Evolutionary conservation across 2,329 filamentous ascomycete genomes (phyloP).

Genomic region (Sclerotinia glacialis): DNA sequence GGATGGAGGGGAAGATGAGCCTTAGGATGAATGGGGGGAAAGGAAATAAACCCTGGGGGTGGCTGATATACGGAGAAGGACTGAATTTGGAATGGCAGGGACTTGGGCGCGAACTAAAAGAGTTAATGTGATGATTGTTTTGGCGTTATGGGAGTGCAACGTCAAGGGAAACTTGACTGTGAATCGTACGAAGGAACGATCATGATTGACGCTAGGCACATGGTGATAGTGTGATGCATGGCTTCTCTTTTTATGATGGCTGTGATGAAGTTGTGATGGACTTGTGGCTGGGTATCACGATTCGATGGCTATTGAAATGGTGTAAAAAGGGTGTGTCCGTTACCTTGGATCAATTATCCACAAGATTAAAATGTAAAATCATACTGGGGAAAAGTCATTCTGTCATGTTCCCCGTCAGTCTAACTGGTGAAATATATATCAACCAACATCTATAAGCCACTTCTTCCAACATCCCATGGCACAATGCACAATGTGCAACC

Average conservation of each 20-base stretch:
- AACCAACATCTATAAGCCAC: too few relatives aligned
- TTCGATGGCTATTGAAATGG: background rate
- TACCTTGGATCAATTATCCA: background rate
- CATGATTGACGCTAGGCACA: background rate
- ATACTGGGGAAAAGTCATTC: background rate
- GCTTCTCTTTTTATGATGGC: background rate
- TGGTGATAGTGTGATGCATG: background rate
- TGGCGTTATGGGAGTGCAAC: background rate
- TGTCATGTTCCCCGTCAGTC: background rate
- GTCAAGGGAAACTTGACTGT: background rate
- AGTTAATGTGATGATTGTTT: background rate
- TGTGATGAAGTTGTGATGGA: too few relatives aligned
- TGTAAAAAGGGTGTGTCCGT: background rate
- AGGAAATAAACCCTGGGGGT: constrained; percentile 24
- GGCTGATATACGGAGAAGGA: constrained; percentile 31
- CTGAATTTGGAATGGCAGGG: constrained; percentile 43
- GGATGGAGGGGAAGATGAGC: background rate
- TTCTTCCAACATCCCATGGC: too few relatives aligned
- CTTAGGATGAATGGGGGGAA: constrained; percentile 32
- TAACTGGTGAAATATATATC: background rate
- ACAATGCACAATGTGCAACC: background rate
- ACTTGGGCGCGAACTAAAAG: constrained; percentile 41
- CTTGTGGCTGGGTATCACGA: background rate
- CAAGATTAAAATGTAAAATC: background rate
- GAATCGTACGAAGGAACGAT: background rate